Evolutionary conservation across 225 moss, liverwort and hornwort species (phyloP).

Genomic region (Pleurozium schreberi): DNA sequence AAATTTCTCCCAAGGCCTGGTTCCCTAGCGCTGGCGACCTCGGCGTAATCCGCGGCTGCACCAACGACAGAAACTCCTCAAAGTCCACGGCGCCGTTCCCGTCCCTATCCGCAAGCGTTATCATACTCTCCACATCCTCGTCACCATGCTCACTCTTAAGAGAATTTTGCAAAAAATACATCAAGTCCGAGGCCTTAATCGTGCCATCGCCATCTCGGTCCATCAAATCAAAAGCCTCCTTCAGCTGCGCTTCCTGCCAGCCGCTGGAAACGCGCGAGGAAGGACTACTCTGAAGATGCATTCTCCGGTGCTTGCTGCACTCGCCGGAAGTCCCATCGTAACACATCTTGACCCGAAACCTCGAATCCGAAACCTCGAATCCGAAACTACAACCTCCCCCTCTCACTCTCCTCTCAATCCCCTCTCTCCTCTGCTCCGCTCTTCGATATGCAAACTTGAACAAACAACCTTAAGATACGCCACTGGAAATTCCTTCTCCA

Average conservation of each 20-base stretch:
- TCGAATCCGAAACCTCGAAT: background rate
- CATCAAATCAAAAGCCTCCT: slow-evolving; percentile 60
- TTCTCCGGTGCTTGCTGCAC: background rate
- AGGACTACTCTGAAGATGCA: background rate
- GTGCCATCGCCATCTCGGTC: slow-evolving; percentile 68
- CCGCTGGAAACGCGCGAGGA: background rate
- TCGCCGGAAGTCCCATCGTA: slow-evolving; percentile 3
- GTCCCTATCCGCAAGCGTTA: slow-evolving; percentile 45
- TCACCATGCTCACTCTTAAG: slow-evolving; percentile 27
- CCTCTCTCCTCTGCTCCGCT: background rate
- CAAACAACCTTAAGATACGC: background rate
- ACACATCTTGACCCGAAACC: slow-evolving; percentile 12
- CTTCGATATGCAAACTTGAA: background rate
- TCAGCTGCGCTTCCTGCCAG: slow-evolving; percentile 34
- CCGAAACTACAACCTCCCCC: background rate
- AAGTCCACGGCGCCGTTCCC: slow-evolving; percentile 56
- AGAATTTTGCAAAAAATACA: slow-evolving; percentile 24
- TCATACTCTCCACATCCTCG: slow-evolving; percentile 58
- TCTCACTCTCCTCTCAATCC: background rate
- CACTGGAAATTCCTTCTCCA: background rate
- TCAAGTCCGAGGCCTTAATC: slow-evolving; percentile 52
- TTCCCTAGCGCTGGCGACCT: background rate
- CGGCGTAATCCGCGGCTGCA: slow-evolving; percentile 14
- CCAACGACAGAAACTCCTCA: slow-evolving; percentile 47
- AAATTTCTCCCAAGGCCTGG: slow-evolving; percentile 38